These are phyloP conservation scores for Linnemannia schmuckeri DNA, from an alignment of 192 early-diverging fungal genomes.

Conservation along the genomic window DNA sequence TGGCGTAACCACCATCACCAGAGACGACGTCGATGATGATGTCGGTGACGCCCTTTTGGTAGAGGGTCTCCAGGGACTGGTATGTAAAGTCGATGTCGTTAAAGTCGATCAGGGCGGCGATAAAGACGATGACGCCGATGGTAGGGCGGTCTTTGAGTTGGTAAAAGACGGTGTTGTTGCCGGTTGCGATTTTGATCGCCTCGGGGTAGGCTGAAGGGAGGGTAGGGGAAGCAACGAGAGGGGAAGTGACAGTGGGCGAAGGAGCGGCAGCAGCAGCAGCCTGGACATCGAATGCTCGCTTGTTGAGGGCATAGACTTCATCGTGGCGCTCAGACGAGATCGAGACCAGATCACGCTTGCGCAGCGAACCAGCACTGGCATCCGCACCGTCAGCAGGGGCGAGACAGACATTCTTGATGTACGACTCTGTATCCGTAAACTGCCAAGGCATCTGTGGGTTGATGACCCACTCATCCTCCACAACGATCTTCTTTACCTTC, in stretches of 20 bases:
- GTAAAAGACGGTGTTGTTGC: slow-evolving; percentile 13
- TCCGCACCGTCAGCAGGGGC: not conserved
- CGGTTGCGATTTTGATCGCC: slow-evolving; percentile 12
- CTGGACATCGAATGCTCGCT: not conserved
- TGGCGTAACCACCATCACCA: slow-evolving; percentile 5
- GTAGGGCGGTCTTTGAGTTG: slow-evolving; percentile 18
- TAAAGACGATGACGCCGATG: slow-evolving; percentile 7
- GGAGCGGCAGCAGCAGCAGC: not conserved
- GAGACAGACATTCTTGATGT: slow-evolving; percentile 8
- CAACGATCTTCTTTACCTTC: not conserved
- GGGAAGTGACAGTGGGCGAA: not conserved
- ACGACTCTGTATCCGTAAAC: slow-evolving; percentile 14
- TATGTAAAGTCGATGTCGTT: slow-evolving; percentile 6
- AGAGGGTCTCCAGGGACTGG: slow-evolving; percentile 5
- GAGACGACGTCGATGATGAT: slow-evolving; percentile 12
- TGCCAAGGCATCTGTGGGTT: not conserved
- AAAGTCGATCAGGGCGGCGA: not conserved
- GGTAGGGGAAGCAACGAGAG: not conserved
- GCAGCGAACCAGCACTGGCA: not conserved
- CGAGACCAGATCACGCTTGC: not conserved
- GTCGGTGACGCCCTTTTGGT: slow-evolving; percentile 12
- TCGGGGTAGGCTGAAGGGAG: not conserved
- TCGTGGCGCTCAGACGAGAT: not conserved
- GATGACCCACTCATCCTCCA: slow-evolving; percentile 9
- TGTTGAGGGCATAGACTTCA: not conserved